Evolutionary conservation across 371 early-diverging fungal genomes (phyloP), one percentile per base, ranked within the genome.

Genomic region (Mortierella sp.): DNA sequence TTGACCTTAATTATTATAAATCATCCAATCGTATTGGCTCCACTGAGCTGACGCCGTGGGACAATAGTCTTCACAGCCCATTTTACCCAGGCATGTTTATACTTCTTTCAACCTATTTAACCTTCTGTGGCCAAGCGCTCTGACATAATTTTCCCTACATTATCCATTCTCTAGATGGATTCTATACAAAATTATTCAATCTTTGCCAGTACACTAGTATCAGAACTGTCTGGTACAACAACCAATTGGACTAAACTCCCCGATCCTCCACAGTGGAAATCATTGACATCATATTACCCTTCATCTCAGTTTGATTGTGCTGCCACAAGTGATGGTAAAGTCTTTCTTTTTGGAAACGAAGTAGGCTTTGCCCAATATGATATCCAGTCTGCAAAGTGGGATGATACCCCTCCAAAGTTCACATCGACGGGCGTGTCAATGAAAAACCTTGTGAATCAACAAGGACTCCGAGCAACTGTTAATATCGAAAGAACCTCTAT

Each of bases 221-320:
- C 45, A 45, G 45, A 16, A 45, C 45, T 45, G 16, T 13, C 45
- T 45, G 45, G 16, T 45, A 13, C 45, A 45, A 9, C 28, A 28
- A 2, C 45, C 45, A 45, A 16, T 45, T 58, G 67, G 58, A 58
- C 9, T 5, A 24, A 59, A 19, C 62, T 69, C n/a, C 62, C 62
- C 2, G 55, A 33, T 19, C 55, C 69, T 10, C 62, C 62, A 53
- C 21, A n/a, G 22, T 69, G 63, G 62, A 1, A 22, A 28, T 2
- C 32, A 24, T 63, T 57, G 63, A 10, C 57, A 0, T 9, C 24
- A 32, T n/a, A 21, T 2, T 33, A 62, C 13, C 9, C 13, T 15
- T 6, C 41, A 1, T 62, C 69, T 7, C 69, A 69, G 57, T 69
- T 69, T 40, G 24, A 60, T 33, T 69, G 69, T 32, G 69, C 63